phyloP scores from a whole-genome alignment of 2,329 filamentous ascomycete genomes.

The Aspergillus sp. region DNA sequence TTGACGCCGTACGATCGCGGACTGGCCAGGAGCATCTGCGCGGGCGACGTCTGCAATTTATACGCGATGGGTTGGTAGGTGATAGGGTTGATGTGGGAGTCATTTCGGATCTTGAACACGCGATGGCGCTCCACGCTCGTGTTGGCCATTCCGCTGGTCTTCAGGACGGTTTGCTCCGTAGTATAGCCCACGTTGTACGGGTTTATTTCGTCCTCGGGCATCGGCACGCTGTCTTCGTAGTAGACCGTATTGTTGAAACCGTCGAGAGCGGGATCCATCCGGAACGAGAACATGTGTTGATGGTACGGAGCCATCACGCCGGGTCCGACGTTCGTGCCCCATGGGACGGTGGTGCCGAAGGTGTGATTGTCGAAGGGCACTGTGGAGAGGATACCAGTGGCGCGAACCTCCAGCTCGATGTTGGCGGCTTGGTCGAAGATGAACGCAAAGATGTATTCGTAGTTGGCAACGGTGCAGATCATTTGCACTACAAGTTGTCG shows the following conservation, averaged over 20 bases:
- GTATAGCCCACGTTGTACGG: conserved; percentile 63
- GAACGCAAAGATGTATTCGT: conserved; percentile 72
- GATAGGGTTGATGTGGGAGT: conserved; percentile 44
- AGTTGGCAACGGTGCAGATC: conserved; percentile 71
- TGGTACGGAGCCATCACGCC: conserved; percentile 69
- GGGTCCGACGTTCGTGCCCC: conserved; percentile 68
- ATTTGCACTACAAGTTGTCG: conserved; percentile 67
- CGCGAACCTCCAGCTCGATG: conserved; percentile 66
- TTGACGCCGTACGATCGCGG: conserved; percentile 45
- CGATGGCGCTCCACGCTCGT: conserved; percentile 52
- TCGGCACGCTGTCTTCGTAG: conserved; percentile 55
- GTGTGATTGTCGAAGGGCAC: conserved; percentile 64
- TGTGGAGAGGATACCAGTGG: conserved; percentile 67
- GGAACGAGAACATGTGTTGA: conserved; percentile 73
- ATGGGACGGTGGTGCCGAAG: conserved; percentile 59
- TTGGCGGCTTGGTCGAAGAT: conserved; percentile 71
- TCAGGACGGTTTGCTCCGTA: conserved; percentile 52
- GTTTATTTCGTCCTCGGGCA: conserved; percentile 56
- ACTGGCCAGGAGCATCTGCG: conserved; percentile 51
- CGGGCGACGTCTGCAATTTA: conserved; percentile 50
- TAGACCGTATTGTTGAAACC: conserved; percentile 56
- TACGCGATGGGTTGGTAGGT: conserved; percentile 50
- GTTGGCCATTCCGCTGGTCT: conserved; percentile 51
- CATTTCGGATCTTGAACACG: conserved; percentile 56
- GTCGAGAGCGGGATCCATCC: conserved; percentile 62